phyloP scores from a whole-genome alignment of 129 eudicot genomes.

The Kitagawia praeruptora region DNA sequence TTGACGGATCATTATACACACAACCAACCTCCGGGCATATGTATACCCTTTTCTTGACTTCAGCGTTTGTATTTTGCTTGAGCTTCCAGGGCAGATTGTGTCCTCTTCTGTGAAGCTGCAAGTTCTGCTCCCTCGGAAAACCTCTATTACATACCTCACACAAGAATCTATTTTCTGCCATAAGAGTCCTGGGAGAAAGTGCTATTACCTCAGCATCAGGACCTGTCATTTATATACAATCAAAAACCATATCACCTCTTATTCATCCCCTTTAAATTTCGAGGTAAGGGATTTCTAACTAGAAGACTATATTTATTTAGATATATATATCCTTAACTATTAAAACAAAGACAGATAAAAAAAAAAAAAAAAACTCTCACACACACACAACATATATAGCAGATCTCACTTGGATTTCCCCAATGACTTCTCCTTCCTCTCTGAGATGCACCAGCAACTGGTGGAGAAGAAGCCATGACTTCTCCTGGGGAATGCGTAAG shows the following conservation, averaged over 20 bases:
- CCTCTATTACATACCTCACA: slow-evolving; percentile 86
- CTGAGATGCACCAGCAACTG: neutral
- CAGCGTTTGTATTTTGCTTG: slow-evolving; percentile 46
- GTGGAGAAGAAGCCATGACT: neutral
- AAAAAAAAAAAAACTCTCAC: too few species aligned
- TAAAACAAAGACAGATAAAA: too few species aligned
- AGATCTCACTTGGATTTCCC: slow-evolving; percentile 49
- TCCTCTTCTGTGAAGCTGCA: slow-evolving; percentile 81
- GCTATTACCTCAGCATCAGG: slow-evolving; percentile 87
- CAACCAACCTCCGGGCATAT: slow-evolving; percentile 63
- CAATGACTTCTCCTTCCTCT: slow-evolving; percentile 36
- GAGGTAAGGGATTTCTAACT: neutral
- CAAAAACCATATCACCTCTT: neutral
- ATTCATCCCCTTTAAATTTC: neutral
- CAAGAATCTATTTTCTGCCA: slow-evolving; percentile 69
- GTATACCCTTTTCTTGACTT: slow-evolving; percentile 59
- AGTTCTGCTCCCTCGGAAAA: slow-evolving; percentile 73
- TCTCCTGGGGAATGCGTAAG: neutral
- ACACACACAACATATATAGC: neutral
- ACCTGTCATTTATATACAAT: slow-evolving; percentile 25
- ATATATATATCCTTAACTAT: too few species aligned
- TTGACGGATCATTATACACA: slow-evolving; percentile 71
- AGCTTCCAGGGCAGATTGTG: slow-evolving; percentile 87
- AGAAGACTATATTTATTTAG: too few species aligned
- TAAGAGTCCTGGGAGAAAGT: slow-evolving; percentile 58